Evolutionary conservation across 1,139 yeast species (phyloP), one percentile per base, ranked within the genome.

Genomic region (Hyphopichia khmerensis): DNA sequence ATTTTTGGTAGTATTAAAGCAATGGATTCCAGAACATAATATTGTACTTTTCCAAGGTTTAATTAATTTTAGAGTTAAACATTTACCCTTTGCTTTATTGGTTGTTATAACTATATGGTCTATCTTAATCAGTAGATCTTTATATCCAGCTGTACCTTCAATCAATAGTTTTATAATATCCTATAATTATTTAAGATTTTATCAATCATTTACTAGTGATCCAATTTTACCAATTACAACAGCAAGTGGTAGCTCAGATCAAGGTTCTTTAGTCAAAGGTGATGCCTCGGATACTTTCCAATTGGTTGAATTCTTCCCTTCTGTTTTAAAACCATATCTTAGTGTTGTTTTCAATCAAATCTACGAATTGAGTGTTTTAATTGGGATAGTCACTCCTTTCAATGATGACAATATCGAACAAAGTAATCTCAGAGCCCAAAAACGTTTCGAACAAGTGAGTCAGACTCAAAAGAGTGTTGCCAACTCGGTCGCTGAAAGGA

Each of bases 211-310:
- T 40, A 45, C 59, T 10, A 51, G 59, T 21, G 77, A 62, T 48
- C 77, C 67, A 36, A 57, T 63, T 44, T 67, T 64, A 46, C 80
- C 73, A 46, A 62, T 72, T 23, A 59, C 72, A 3, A 52, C 59
- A 5, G 61, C 64, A 15, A 57, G 57, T 38, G 59, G 57, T 27
- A 39, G 47, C 16, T 44, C 45, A 14, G 48, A 48, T 26, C 63
- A 56, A 17, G 47, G 48, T n/a, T 44, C 70, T 14, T 61, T 70
- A 19, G 62, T 81, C 24, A 65, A 76, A 32, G 97, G 97, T 35
- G 96, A 90, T 61, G 96, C 96, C 0, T 84, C 95, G 0, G 96
- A 90, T 54, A 86, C 95, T 1, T 91, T 91, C 70, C 82, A 87
- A 43, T 70, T 90, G 50, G 82, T 84, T 34, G 87, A 87, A 53